Evolutionary conservation across 352 stramenopile species (phyloP), one percentile per base, ranked within the genome.

Genomic region (Pythium biforme): DNA sequence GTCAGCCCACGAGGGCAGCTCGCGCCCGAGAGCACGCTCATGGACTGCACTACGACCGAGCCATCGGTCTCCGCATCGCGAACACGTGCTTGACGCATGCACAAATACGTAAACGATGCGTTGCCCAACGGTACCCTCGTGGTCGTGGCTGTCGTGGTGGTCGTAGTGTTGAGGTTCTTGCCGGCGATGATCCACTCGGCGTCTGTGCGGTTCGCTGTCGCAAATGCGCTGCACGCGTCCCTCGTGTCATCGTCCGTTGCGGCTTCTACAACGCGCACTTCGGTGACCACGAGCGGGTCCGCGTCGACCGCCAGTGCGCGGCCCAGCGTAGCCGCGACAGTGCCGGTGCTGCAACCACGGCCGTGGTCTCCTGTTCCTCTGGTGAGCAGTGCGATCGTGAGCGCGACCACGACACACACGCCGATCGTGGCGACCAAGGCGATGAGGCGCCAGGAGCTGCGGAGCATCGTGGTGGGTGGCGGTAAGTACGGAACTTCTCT

Each of bases 81-180:
- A n/a, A 47, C 14, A 1, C 37, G 55, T 22, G 14, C 48, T 37
- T 64, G 62, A 5, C 39, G 54, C 33, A 64, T 64, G 40, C 62
- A 69, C 11, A 69, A 20, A 7, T 50, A 63, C 37, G 31, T 37
- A 48, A 43, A 63, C 20, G 34, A 27, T 6, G 12, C 43, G 25
- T 26, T 11, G 22, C 40, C 27, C 22, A 31, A 37, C 23, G 34
- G 6, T 10, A 15, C 31, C n/a, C n/a, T n/a, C n/a, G n/a, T n/a
- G n/a, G n/a, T n/a, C 19, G 14, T 47, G 7, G 43, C 4, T 9
- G 19, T 43, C 3, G 31, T 11, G 1, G 22, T 41, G 0, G 46
- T 67, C n/a, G 53, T 61, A 0, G 46, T 22, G 48, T 64, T 63
- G 25, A 69, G 47, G 39, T 69, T 69, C 2, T 31, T 15, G 37